Conservation (phyloP, 2,329 filamentous ascomycete genomes). For the Colletotrichum shisoi region DNA sequence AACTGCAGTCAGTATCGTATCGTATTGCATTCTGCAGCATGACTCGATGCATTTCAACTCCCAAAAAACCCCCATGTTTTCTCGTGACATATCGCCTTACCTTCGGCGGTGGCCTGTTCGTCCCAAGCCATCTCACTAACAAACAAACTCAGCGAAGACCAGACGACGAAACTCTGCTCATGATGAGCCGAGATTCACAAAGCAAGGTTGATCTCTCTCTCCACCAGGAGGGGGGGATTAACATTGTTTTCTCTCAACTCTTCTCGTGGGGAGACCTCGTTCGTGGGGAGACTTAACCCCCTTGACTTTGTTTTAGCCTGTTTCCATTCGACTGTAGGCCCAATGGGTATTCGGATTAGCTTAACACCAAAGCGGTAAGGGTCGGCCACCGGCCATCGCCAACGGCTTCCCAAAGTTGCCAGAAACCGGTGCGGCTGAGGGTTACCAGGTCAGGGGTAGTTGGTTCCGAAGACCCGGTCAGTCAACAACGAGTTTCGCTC, state of each 20-base stretch:
- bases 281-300: neutral
- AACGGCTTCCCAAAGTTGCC: constrained; percentile 22
- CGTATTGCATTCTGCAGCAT: neutral
- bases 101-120: constrained; percentile 18
- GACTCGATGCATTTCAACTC: neutral
- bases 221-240: neutral
- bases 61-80: neutral
- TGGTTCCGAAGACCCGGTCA: neutral
- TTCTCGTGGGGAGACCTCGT: neutral
- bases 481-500: neutral
- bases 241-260: neutral
- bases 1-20: constrained; percentile 14
- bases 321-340: neutral
- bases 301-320: too few species aligned
- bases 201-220: neutral
- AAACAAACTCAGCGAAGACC: neutral
- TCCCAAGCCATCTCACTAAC: constrained; percentile 8
- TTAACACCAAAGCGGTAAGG: constrained; percentile 24
- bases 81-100: constrained; percentile 16
- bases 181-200: neutral
- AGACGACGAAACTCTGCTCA: neutral
- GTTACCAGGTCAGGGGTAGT: constrained; percentile 16
- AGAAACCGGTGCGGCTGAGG: constrained; percentile 33
- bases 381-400: constrained; percentile 11
- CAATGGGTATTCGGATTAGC: neutral